Percentiles rank a stretch among this genome's conserved stretches.
Conservation (phyloP, 352 stramenopile genomes). For the Globisporangium abappressorium region DNA sequence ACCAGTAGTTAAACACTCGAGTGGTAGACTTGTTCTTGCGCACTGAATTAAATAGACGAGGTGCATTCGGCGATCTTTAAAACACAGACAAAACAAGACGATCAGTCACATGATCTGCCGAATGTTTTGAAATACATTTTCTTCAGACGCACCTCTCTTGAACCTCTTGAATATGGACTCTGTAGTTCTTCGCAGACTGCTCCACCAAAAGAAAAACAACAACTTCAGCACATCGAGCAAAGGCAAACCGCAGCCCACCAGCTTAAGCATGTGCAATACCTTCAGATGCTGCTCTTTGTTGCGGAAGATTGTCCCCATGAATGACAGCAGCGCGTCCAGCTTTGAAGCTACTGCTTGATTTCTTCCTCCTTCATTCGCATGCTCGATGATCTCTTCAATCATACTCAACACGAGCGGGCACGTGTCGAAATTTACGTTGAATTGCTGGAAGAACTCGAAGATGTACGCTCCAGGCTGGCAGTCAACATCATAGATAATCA, state of each 20-base stretch:
- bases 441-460: conserved; percentile 90
- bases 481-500: background rate
- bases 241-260: background rate
- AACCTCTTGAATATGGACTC: conserved; percentile 89
- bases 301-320: conserved; percentile 83
- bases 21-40: conserved; percentile 57
- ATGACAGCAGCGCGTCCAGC: conserved; percentile 77
- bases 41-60: conserved; percentile 45
- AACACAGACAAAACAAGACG: conserved; percentile 19
- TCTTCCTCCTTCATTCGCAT: conserved; percentile 70
- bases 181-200: conserved; percentile 74
- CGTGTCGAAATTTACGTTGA: conserved; percentile 89
- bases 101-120: conserved; percentile 20
- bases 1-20: conserved; percentile 98
- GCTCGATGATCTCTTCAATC: conserved; percentile 88
- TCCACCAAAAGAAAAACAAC: conserved; percentile 3
- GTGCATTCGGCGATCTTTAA: conserved; percentile 28
- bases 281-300: conserved; percentile 75
- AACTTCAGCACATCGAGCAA: background rate
- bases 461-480: conserved; percentile 80
- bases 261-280: conserved; percentile 23
- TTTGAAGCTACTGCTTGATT: conserved; percentile 65
- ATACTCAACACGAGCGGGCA: conserved; percentile 84
- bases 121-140: background rate
- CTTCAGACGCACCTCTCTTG: conserved; percentile 49